A percentile compares a stretch with the other conserved stretches of the same genome.
Conservation (phyloP, 305 asterid genomes). For the Andrographis paniculata region DNA sequence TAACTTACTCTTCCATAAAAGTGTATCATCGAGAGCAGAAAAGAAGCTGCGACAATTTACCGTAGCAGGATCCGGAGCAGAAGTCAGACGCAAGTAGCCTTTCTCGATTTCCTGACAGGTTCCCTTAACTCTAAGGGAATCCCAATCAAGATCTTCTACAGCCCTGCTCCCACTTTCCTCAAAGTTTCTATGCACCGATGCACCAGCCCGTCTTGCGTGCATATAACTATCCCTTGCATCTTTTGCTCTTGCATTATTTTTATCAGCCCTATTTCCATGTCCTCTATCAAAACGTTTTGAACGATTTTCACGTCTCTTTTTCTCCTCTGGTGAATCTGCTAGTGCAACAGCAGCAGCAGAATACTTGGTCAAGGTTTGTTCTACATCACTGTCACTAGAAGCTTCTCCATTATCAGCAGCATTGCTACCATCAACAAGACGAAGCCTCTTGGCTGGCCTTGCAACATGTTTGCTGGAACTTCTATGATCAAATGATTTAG, state of each 20-base stretch:
- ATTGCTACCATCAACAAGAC: constrained; percentile 44
- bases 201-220: constrained; percentile 56
- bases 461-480: constrained; percentile 28
- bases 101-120: constrained; percentile 94
- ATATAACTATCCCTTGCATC: constrained; percentile 37
- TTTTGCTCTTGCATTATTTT: constrained; percentile 37
- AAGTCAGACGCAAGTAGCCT: constrained; percentile 93
- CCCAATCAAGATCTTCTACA: constrained; percentile 99
- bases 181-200: constrained; percentile 45
- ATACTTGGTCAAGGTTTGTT: constrained; percentile 59
- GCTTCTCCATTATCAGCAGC: constrained; percentile 43
- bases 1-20: constrained; percentile 15
- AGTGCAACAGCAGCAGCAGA: constrained; percentile 63
- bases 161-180: constrained; percentile 84
- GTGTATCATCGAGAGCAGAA: constrained; percentile 11
- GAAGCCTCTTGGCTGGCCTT: constrained; percentile 85
- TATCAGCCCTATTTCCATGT: constrained; percentile 50
- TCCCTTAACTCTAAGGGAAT: constrained; percentile 91
- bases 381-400: constrained; percentile 92
- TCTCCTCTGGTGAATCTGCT: constrained; percentile 84
- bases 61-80: constrained; percentile 99
- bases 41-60: constrained; percentile 36
- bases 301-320: constrained; percentile 82
- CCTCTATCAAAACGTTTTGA: constrained; percentile 90
- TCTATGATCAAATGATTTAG: constrained; percentile 52